Conservation (phyloP, 495 filamentous ascomycete genomes). For the Hypoxylon crocopeplum region DNA sequence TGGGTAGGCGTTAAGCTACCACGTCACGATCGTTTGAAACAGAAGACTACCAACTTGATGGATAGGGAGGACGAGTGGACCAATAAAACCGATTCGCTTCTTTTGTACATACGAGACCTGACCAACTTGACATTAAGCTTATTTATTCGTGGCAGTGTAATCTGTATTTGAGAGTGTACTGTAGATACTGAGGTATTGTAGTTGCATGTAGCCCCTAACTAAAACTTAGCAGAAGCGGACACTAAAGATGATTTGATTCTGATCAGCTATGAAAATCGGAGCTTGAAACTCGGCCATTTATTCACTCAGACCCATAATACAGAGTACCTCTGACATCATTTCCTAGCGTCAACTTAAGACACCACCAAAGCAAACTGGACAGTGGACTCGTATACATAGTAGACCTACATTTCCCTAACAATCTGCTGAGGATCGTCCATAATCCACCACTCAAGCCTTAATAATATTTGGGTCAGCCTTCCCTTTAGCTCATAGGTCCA, state of each 20-base stretch:
- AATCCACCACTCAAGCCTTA: no score
- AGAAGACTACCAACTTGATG: neutral
- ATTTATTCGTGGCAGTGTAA: conserved; percentile 1
- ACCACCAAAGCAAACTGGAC: neutral
- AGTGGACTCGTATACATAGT: neutral
- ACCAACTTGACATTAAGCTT: neutral
- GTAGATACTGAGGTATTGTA: no score
- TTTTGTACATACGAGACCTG: neutral
- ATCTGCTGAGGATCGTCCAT: no score
- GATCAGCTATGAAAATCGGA: conserved; percentile 22
- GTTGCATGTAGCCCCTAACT: neutral
- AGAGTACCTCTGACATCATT: conserved; percentile 29
- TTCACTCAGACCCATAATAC: conserved; percentile 9
- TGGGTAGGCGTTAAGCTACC: conserved; percentile 9
- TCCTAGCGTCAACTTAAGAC: conserved; percentile 19
- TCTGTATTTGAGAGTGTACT: no score
- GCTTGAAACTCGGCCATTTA: neutral
- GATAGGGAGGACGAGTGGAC: neutral
- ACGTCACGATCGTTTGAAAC: conserved; percentile 11
- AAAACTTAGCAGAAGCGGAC: neutral
- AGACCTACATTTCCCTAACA: conserved; percentile 16
- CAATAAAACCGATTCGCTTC: conserved; percentile 1
- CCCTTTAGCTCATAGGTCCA: no score
- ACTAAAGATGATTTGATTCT: conserved; percentile 27
- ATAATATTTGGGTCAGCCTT: no score